Conservation (phyloP, 2,329 filamentous ascomycete genomes). For the Ceratocystis alfenasii region DNA sequence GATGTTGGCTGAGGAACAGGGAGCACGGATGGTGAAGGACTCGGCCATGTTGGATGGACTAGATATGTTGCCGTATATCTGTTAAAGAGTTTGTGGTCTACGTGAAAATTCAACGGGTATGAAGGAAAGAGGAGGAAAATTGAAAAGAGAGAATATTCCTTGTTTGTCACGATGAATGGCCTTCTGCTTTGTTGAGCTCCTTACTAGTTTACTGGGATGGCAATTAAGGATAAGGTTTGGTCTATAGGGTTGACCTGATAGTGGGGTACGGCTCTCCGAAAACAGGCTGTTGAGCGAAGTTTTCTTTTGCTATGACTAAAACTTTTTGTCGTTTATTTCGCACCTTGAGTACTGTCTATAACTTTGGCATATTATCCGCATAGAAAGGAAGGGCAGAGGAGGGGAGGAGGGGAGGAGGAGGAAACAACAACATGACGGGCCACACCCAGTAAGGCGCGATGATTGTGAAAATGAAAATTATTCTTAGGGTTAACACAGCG, state of each 20-base stretch:
- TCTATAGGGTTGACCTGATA: constrained; percentile 1
- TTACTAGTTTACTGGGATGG: not conserved
- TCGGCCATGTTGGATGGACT: constrained; percentile 33
- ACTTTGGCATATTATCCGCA: not conserved
- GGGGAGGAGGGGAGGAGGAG: not conserved
- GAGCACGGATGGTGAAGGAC: constrained; percentile 63
- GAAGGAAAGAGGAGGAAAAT: not conserved
- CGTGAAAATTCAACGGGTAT: not conserved
- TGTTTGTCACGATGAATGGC: not conserved
- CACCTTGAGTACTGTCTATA: not conserved
- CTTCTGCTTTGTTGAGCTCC: not conserved
- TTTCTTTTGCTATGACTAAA: not conserved
- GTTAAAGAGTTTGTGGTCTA: not conserved
- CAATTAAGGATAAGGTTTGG: not conserved
- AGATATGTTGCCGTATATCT: not conserved
- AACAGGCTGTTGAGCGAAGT: not conserved
- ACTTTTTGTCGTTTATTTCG: not conserved
- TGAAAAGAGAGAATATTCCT: not conserved
- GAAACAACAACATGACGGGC: too few relatives aligned
- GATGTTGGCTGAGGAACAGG: constrained; percentile 95
- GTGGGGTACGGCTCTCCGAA: not conserved
- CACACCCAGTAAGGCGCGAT: too few relatives aligned
- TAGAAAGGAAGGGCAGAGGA: too few relatives aligned
- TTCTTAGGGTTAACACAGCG: too few relatives aligned
- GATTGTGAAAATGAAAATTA: too few relatives aligned